Evolutionary conservation across 805 yeast species (phyloP).

Genomic region (Suhomyces faveliae): DNA sequence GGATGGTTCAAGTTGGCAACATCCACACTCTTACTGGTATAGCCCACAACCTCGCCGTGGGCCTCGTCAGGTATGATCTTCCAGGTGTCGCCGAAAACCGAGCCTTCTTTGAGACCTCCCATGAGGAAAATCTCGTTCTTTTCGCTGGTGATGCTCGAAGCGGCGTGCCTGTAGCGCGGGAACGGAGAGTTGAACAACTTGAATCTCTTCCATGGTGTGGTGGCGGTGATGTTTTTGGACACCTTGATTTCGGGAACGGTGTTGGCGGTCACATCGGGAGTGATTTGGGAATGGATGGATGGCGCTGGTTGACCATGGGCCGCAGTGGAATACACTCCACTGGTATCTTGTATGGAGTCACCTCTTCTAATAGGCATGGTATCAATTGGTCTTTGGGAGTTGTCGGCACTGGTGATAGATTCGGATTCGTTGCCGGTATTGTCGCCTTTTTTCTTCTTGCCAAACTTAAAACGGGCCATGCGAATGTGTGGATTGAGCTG

Average conservation of each 20-base stretch:
- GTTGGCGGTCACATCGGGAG: neutral
- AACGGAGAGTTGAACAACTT: conserved; percentile 76
- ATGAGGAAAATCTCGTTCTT: conserved; percentile 80
- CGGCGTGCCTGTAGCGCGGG: conserved; percentile 92
- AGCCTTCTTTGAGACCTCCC: conserved; percentile 93
- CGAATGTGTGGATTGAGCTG: neutral
- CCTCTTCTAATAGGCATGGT: conserved; percentile 4
- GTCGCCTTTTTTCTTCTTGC: conserved; percentile 45
- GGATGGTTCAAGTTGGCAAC: conserved; percentile 75
- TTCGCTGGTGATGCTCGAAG: conserved; percentile 72
- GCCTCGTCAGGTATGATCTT: conserved; percentile 55
- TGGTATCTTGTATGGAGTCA: conserved; percentile 1
- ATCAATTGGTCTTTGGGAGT: conserved; percentile 2
- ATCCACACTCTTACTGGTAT: conserved; percentile 32
- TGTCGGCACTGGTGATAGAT: conserved; percentile 13
- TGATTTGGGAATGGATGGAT: neutral
- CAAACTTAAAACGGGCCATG: conserved; percentile 62
- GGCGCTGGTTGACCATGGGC: conserved; percentile 4
- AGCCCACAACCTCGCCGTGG: conserved; percentile 22
- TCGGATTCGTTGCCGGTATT: conserved; percentile 18
- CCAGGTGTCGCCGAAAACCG: conserved; percentile 97
- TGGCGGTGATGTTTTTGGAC: neutral
- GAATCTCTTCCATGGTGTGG: conserved; percentile 62
- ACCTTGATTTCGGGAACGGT: neutral
- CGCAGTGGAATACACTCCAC: neutral